phyloP scores from a whole-genome alignment of 2,329 filamentous ascomycete genomes.

The Conoideocrella luteorostrata region DNA sequence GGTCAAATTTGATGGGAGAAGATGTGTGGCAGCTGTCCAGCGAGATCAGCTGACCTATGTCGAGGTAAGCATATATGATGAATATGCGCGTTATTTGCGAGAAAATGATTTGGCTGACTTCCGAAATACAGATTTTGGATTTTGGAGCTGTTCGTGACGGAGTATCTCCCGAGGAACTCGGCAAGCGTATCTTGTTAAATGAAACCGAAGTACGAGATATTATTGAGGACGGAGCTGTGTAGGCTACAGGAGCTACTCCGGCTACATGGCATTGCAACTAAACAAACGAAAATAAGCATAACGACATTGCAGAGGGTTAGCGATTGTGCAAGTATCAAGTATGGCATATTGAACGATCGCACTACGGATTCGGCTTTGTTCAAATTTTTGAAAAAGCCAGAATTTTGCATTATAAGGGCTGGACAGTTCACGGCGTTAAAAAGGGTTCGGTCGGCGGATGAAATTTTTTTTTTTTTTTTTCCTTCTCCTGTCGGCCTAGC shows the following conservation, averaged over 20 bases:
- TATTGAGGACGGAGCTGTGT: constrained; percentile 35
- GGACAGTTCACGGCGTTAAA: constrained; percentile 2
- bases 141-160: constrained; percentile 93
- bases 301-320: constrained; percentile 3
- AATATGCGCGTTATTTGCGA: neutral
- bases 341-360: constrained; percentile 6
- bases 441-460: too few species aligned
- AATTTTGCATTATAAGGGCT: constrained; percentile 3
- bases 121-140: constrained; percentile 70
- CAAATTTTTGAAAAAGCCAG: neutral
- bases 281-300: constrained; percentile 1
- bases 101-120: constrained; percentile 1
- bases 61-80: constrained; percentile 60
- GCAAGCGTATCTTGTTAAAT: constrained; percentile 67
- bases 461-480: too few species aligned
- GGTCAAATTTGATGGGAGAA: constrained; percentile 91
- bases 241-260: neutral
- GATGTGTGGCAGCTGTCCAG: constrained; percentile 95
- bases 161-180: constrained; percentile 67
- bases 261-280: neutral
- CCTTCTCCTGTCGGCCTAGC: too few species aligned
- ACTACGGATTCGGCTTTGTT: constrained; percentile 1
- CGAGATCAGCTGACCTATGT: constrained; percentile 89
- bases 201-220: constrained; percentile 46
- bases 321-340: neutral